Conservation (phyloP, 192 early-diverging fungal genomes). For the Jimgerdemannia flammicorona region DNA sequence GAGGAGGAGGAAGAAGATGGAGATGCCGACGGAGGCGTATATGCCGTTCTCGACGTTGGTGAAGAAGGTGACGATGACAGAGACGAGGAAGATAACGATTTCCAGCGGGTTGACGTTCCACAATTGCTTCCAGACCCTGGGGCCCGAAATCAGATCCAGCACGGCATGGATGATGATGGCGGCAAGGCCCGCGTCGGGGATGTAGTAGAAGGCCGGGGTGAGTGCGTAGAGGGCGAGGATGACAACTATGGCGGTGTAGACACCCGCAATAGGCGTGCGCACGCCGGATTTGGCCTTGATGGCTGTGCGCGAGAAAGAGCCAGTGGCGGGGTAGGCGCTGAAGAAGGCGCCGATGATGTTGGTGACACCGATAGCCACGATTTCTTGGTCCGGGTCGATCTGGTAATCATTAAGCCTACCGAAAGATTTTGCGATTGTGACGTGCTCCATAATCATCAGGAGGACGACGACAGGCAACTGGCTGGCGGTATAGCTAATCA, state of each 20-base stretch:
- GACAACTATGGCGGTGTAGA: slow-evolving; percentile 78
- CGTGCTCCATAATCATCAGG: slow-evolving; percentile 84
- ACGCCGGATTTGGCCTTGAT: slow-evolving; percentile 89
- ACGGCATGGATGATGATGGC: slow-evolving; percentile 90
- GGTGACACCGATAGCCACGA: slow-evolving; percentile 83
- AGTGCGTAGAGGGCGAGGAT: slow-evolving; percentile 78
- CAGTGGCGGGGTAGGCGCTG: slow-evolving; percentile 83
- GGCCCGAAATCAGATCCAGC: slow-evolving; percentile 67
- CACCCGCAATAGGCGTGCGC: slow-evolving; percentile 71
- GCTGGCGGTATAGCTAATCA: slow-evolving; percentile 45
- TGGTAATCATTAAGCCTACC: slow-evolving; percentile 84
- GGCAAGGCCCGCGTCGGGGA: slow-evolving; percentile 74
- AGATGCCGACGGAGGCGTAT: slow-evolving; percentile 69
- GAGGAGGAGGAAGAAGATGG: slow-evolving; percentile 73
- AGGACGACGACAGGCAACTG: slow-evolving; percentile 66
- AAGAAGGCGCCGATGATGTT: slow-evolving; percentile 88
- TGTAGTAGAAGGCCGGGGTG: slow-evolving; percentile 82
- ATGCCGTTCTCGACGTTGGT: slow-evolving; percentile 66
- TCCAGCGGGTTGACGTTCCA: slow-evolving; percentile 66
- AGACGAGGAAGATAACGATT: slow-evolving; percentile 43
- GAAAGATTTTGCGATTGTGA: slow-evolving; percentile 86
- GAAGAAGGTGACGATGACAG: slow-evolving; percentile 60
- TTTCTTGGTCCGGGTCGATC: slow-evolving; percentile 79
- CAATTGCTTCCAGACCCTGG: slow-evolving; percentile 51
- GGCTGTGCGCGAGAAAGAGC: slow-evolving; percentile 91